phyloP scores from a whole-genome alignment of 1,284 basidiomycete species.

The Violaceomyces palustris region DNA sequence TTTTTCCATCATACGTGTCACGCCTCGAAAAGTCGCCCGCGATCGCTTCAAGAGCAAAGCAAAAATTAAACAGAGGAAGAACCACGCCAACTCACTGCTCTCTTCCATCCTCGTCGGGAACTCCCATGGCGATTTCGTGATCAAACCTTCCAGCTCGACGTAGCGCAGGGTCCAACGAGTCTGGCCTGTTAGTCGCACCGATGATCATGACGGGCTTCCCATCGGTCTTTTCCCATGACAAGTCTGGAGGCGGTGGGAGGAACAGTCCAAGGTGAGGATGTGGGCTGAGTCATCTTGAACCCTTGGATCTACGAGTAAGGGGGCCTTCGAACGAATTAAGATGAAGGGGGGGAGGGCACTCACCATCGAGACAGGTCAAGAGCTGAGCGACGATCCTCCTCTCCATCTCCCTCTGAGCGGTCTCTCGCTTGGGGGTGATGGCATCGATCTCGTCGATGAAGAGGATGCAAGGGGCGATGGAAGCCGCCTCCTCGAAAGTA shows the following conservation, averaged over 20 bases:
- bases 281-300: not conserved
- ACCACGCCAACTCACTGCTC: conserved; percentile 79
- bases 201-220: conserved; percentile 77
- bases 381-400: conserved; percentile 93
- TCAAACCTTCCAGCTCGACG: conserved; percentile 91
- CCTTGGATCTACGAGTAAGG: not conserved
- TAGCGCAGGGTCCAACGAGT: conserved; percentile 86
- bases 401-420: conserved; percentile 88
- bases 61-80: too few relatives aligned
- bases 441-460: conserved; percentile 86
- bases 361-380: conserved; percentile 90
- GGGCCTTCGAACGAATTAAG: not conserved
- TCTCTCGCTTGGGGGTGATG: conserved; percentile 94
- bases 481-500: conserved; percentile 68
- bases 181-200: conserved; percentile 91
- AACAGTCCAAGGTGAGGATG: not conserved
- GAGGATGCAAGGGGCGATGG: conserved; percentile 48
- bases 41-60: too few relatives aligned
- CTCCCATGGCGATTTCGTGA: conserved; percentile 94
- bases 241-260: conserved; percentile 52
- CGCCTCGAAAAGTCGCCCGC: too few relatives aligned
- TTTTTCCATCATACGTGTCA: too few relatives aligned
- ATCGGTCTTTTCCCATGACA: conserved; percentile 74
- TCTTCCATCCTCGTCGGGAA: conserved; percentile 71
- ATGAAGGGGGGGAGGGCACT: not conserved